phyloP scores from a whole-genome alignment of 169 alveolate species.

The Plasmodium sp. region DNA sequence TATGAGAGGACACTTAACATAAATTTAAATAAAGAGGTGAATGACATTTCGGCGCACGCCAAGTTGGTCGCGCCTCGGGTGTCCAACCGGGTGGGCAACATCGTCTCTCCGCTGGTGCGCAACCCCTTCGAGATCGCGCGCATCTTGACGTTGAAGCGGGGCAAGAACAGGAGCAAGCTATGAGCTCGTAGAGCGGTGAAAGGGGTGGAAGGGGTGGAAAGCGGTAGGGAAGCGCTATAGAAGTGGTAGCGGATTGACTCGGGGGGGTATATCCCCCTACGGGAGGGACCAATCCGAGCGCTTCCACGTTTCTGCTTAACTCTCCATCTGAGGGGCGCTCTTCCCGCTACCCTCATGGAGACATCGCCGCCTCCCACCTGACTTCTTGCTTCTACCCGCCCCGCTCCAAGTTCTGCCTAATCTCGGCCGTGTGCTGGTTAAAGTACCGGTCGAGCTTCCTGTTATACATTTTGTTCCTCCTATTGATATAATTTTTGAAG shows the following conservation, averaged over 20 bases:
- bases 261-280: background rate
- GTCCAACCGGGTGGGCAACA: slow-evolving; percentile 38
- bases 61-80: slow-evolving; percentile 28
- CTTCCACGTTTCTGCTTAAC: background rate
- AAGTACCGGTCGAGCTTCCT: slow-evolving; percentile 64
- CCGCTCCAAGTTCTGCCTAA: slow-evolving; percentile 41
- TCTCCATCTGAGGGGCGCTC: background rate
- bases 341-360: background rate
- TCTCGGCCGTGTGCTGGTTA: slow-evolving; percentile 58
- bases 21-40: slow-evolving; percentile 45
- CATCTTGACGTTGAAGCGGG: slow-evolving; percentile 12
- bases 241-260: background rate
- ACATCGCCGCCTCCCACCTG: background rate
- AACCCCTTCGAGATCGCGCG: slow-evolving; percentile 47
- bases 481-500: slow-evolving; percentile 58
- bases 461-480: slow-evolving; percentile 61
- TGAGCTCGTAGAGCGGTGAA: no score
- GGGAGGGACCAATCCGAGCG: background rate
- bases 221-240: background rate
- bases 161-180: slow-evolving; percentile 13
- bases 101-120: slow-evolving; percentile 12
- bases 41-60: slow-evolving; percentile 5
- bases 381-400: background rate
- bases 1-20: slow-evolving; percentile 52
- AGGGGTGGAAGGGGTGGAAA: no score